Conservation (phyloP, 345 rosid genomes). For the Turritis glabra region DNA sequence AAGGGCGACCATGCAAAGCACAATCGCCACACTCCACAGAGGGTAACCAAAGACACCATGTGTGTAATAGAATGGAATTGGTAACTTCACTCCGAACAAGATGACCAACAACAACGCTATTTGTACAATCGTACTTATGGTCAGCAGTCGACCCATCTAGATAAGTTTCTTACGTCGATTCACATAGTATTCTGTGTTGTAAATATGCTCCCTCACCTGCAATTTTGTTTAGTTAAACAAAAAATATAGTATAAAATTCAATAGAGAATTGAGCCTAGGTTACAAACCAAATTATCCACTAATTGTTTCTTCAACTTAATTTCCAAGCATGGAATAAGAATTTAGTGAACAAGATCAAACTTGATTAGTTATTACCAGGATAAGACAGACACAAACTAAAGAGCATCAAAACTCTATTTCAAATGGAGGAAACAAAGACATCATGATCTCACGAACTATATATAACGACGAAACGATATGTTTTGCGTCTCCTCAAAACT, state of each 20-base stretch:
- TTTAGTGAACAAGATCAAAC: not conserved
- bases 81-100: too few relatives aligned
- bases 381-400: not conserved
- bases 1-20: not conserved
- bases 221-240: too few relatives aligned
- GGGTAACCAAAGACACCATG: too few relatives aligned
- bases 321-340: not conserved
- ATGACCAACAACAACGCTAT: not conserved
- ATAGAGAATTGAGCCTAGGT: not conserved
- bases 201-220: not conserved
- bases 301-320: not conserved
- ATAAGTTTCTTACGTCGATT: not conserved
- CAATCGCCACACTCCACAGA: not conserved
- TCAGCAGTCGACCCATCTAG: not conserved
- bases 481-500: too few relatives aligned
- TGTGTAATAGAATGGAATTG: too few relatives aligned
- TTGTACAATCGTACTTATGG: not conserved
- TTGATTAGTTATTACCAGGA: not conserved
- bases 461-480: not conserved
- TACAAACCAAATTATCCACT: not conserved
- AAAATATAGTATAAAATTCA: too few relatives aligned
- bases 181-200: not conserved
- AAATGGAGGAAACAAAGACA: not conserved
- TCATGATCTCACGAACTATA: not conserved
- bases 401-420: not conserved